Percentiles rank a stretch among this genome's conserved stretches.
Conservation (phyloP, 1,139 yeast genomes). For the Meyerozyma athensensis region DNA sequence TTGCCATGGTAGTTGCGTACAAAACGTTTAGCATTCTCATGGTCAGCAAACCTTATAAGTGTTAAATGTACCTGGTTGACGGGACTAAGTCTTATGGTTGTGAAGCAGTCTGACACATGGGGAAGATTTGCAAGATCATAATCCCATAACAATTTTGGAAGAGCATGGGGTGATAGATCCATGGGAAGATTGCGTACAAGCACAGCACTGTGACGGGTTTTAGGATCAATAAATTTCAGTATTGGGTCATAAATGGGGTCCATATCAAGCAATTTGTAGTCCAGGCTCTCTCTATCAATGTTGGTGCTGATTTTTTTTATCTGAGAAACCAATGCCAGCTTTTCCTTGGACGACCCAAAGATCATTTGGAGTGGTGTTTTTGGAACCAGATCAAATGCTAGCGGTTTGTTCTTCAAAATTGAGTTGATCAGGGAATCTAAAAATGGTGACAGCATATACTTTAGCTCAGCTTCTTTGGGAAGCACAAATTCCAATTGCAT, state of each 20-base stretch:
- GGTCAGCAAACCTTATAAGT: slow-evolving; percentile 45
- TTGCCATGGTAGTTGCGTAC: slow-evolving; percentile 53
- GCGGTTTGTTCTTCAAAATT: slow-evolving; percentile 6
- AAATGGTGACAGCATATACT: slow-evolving; percentile 25
- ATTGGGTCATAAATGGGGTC: slow-evolving; percentile 14
- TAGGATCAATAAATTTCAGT: slow-evolving; percentile 12
- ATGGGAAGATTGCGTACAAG: slow-evolving; percentile 38
- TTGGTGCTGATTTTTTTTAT: not conserved
- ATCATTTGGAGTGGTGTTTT: not conserved
- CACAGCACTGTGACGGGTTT: slow-evolving; percentile 20
- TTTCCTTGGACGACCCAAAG: not conserved
- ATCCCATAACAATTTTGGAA: slow-evolving; percentile 36
- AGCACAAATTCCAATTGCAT: slow-evolving; percentile 41
- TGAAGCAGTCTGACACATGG: slow-evolving; percentile 16
- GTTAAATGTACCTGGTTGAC: slow-evolving; percentile 22
- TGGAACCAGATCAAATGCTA: not conserved
- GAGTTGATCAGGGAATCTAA: slow-evolving; percentile 12
- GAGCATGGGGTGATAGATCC: slow-evolving; percentile 29
- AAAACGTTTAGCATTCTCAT: slow-evolving; percentile 49
- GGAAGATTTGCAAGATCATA: slow-evolving; percentile 25
- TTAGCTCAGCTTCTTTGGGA: slow-evolving; percentile 16
- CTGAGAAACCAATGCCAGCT: not conserved
- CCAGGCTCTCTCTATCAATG: not conserved
- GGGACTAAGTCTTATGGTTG: slow-evolving; percentile 25
- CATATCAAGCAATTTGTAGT: not conserved